A percentile compares a stretch with the other conserved stretches of the same genome.
phyloP scores from a whole-genome alignment of 345 rosid genomes.

The Salix viminalis region DNA sequence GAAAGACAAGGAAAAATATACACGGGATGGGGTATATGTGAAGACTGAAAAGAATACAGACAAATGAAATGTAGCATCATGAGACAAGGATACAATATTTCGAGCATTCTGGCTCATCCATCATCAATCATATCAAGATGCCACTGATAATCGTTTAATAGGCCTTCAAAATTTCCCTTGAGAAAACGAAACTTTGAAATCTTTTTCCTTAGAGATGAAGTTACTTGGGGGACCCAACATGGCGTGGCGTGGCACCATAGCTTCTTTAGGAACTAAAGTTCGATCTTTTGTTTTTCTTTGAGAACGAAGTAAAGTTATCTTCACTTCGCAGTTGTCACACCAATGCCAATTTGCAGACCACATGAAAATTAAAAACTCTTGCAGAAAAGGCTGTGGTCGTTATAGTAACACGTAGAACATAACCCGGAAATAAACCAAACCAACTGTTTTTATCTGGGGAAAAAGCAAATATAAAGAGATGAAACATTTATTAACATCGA shows the following conservation, averaged over 20 bases:
- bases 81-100: not conserved
- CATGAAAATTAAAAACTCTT: no score
- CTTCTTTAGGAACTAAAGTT: not conserved
- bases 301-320: no score
- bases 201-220: not conserved
- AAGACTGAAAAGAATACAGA: not conserved
- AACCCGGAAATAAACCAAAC: no score
- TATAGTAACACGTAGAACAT: no score
- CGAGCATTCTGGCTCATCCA: not conserved
- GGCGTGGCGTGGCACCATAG: not conserved
- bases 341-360: no score
- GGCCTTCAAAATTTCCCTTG: not conserved
- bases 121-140: not conserved
- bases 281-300: no score
- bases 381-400: no score
- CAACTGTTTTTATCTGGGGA: no score
- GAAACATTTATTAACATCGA: no score
- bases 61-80: not conserved
- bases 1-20: not conserved
- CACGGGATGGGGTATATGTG: not conserved
- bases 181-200: not conserved
- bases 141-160: not conserved
- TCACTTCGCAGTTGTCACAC: not conserved
- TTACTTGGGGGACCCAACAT: not conserved
- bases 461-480: no score